Evolutionary conservation across 164 flowering plant species (phyloP).

Genomic region (Taxillus chinensis): DNA sequence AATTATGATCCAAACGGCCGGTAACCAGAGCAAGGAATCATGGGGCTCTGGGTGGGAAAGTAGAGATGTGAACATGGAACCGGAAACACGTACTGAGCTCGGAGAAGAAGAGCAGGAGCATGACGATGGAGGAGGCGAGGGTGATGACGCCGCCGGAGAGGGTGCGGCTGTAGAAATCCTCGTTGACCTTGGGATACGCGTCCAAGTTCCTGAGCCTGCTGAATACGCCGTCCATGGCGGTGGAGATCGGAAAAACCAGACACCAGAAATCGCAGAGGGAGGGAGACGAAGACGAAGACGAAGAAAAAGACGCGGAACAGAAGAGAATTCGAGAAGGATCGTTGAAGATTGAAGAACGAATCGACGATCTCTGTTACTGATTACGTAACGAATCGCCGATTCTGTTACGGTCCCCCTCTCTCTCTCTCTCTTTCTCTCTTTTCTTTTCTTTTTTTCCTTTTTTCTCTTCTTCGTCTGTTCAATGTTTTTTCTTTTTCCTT

Average conservation of each 20-base stretch:
- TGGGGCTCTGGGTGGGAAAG: slow-evolving; percentile 9
- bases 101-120: slow-evolving; percentile 60
- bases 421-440: no score
- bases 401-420: no score
- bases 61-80: slow-evolving; percentile 1
- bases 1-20: no score
- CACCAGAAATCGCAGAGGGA: no score
- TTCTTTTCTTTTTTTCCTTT: no score
- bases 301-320: no score
- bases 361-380: no score
- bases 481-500: no score
- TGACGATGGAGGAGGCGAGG: slow-evolving; percentile 42
- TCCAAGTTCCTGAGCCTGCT: slow-evolving; percentile 45
- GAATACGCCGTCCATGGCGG: slow-evolving; percentile 24
- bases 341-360: not conserved
- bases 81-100: slow-evolving; percentile 40
- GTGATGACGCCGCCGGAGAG: slow-evolving; percentile 73
- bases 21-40: slow-evolving; percentile 3
- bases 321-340: no score
- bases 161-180: slow-evolving; percentile 67
- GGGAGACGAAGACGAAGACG: no score
- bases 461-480: no score
- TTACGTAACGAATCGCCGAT: no score
- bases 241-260: not conserved
- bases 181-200: slow-evolving; percentile 70